Percentiles rank a stretch among this genome's conserved stretches.
Evolutionary conservation across 2,329 filamentous ascomycete genomes (phyloP).

Genomic region (Pezicula neosporulosa): DNA sequence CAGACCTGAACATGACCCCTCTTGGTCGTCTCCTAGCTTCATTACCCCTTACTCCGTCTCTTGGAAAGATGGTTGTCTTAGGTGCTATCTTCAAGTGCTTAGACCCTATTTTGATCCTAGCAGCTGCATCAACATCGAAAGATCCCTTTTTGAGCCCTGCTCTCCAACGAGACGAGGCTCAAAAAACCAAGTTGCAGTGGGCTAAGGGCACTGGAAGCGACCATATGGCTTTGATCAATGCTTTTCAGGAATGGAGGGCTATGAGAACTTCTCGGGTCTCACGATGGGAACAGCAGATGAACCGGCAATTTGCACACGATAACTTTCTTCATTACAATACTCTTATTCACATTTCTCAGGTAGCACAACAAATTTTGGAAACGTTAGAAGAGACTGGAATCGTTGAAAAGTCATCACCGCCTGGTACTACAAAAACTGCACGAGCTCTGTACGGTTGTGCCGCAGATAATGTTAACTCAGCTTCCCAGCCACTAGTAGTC

Average conservation of each 20-base stretch:
- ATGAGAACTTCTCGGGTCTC: slow-evolving; percentile 21
- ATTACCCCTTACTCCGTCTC: slow-evolving; percentile 85
- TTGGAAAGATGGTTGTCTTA: slow-evolving; percentile 90
- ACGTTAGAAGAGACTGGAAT: neutral
- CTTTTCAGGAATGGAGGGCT: slow-evolving; percentile 31
- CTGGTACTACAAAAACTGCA: neutral
- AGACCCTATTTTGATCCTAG: slow-evolving; percentile 81
- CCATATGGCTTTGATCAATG: slow-evolving; percentile 40
- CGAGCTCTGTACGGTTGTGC: slow-evolving; percentile 26
- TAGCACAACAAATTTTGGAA: neutral
- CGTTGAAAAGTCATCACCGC: neutral
- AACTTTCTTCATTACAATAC: slow-evolving; percentile 25
- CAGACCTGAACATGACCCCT: slow-evolving; percentile 73
- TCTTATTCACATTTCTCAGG: neutral
- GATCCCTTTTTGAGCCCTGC: slow-evolving; percentile 79
- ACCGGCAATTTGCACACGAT: slow-evolving; percentile 5
- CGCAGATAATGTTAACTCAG: slow-evolving; percentile 40
- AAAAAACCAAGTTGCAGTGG: slow-evolving; percentile 70
- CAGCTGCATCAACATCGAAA: slow-evolving; percentile 79
- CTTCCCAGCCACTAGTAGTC: slow-evolving; percentile 39
- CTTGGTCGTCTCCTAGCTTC: slow-evolving; percentile 84
- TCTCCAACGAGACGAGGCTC: slow-evolving; percentile 73
- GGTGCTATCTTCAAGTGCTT: slow-evolving; percentile 89
- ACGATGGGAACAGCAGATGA: slow-evolving; percentile 13
- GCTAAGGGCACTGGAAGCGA: slow-evolving; percentile 45